Conservation (phyloP, 306 rosid genomes). For the Lupinus albus region DNA sequence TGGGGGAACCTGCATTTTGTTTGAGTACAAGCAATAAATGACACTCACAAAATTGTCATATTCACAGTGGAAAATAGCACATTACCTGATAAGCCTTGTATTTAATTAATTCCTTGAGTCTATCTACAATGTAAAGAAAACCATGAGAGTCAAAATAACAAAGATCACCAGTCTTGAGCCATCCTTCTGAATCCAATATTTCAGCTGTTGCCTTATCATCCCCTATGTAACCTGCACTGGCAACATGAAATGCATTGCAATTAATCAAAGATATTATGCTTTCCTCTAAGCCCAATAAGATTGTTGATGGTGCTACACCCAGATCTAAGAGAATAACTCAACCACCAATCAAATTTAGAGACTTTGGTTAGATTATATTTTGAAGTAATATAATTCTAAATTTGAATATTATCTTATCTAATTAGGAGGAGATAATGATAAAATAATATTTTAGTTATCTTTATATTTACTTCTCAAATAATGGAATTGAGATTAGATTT, state of each 20-base stretch:
- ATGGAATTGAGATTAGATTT: too few relatives aligned
- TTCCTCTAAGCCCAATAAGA: too few relatives aligned
- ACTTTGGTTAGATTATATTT: too few relatives aligned
- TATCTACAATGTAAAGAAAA: constrained; percentile 73
- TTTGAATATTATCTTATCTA: too few relatives aligned
- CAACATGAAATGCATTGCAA: neutral
- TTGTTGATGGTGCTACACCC: too few relatives aligned
- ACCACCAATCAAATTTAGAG: too few relatives aligned
- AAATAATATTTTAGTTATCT: too few relatives aligned
- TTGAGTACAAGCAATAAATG: neutral
- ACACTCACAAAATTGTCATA: neutral
- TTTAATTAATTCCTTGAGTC: constrained; percentile 90
- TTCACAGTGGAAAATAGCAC: neutral
- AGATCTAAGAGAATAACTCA: too few relatives aligned
- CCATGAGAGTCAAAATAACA: constrained; percentile 91
- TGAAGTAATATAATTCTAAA: too few relatives aligned
- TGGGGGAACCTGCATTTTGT: constrained; percentile 80
- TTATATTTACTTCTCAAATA: too few relatives aligned
- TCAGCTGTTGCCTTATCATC: constrained; percentile 80
- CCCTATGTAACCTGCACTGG: constrained; percentile 71
- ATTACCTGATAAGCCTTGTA: constrained; percentile 93
- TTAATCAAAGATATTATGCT: constrained; percentile 10
- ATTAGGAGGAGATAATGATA: too few relatives aligned
- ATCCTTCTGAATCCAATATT: constrained; percentile 82
- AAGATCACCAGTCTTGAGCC: constrained; percentile 95